Evolutionary conservation across 2,329 filamentous ascomycete species (phyloP).

Genomic region (Aspergillus calidoustus): DNA sequence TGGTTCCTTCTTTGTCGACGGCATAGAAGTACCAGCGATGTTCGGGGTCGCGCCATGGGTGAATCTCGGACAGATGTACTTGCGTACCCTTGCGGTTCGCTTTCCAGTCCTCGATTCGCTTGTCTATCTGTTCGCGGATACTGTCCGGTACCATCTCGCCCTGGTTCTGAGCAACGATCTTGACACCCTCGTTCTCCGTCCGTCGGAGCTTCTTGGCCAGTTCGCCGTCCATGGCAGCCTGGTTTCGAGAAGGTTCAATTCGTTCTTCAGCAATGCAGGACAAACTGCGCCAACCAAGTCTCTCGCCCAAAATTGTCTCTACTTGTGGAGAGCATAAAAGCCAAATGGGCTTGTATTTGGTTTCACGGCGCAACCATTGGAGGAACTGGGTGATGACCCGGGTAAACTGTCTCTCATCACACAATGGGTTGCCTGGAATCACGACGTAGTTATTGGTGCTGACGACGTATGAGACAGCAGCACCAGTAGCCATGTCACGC

Average conservation of each 20-base stretch:
- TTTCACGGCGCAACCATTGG: slow-evolving; percentile 72
- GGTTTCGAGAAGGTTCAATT: slow-evolving; percentile 73
- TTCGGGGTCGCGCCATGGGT: slow-evolving; percentile 80
- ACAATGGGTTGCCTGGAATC: slow-evolving; percentile 85
- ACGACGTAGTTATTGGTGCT: slow-evolving; percentile 75
- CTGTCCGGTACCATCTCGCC: slow-evolving; percentile 68
- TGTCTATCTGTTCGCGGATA: slow-evolving; percentile 70
- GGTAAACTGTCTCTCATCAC: slow-evolving; percentile 75
- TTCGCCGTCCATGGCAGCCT: slow-evolving; percentile 66
- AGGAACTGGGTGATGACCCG: slow-evolving; percentile 76
- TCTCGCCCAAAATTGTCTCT: slow-evolving; percentile 78
- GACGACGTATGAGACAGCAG: slow-evolving; percentile 81
- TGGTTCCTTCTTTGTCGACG: slow-evolving; percentile 70
- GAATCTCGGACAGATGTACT: slow-evolving; percentile 87
- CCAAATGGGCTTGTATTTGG: slow-evolving; percentile 80
- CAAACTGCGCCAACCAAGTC: slow-evolving; percentile 84
- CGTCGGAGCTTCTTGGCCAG: slow-evolving; percentile 77
- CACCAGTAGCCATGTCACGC: slow-evolving; percentile 78
- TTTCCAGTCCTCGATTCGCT: slow-evolving; percentile 79
- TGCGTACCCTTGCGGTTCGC: slow-evolving; percentile 79
- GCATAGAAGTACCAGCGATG: slow-evolving; percentile 88
- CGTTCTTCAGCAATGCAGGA: slow-evolving; percentile 90
- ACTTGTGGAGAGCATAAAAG: slow-evolving; percentile 79
- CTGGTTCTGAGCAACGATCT: slow-evolving; percentile 73
- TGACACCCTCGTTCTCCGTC: slow-evolving; percentile 81